Evolutionary conservation across 208 protist species (phyloP), one percentile per base, ranked within the genome.

Genomic region (Leishmania turanica): DNA sequence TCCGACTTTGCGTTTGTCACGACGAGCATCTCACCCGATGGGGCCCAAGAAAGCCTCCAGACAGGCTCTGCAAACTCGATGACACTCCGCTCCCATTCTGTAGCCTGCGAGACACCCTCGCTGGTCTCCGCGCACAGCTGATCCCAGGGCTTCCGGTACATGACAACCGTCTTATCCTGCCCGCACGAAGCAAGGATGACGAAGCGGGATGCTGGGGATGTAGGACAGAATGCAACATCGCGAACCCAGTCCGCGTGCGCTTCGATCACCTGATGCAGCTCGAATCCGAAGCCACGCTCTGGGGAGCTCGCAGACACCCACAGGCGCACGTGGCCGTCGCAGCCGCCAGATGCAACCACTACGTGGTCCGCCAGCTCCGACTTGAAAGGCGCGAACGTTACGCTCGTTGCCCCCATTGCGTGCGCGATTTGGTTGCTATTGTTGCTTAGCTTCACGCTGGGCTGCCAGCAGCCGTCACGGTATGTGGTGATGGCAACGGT

Each of bases 381-480:
- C 64, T 87, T 86, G 47, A 88, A 83, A 2, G 94, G 94, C 9
- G 90, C 91, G 69, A 96, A 97, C 21, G 91, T 91, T 7, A 96
- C 90, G 58, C 89, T 84, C 24, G 90, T 96, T 4, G 92, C 91
- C 3, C 92, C 92, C 91, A 97, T 97, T 0, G 92, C 91, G 78
- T 97, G 94, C 19, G 91, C 90, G 82, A 96, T 97, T 75, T 94
- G 86, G 75, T 94, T 96, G 75, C 77, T 88, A 77, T 96, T 95
- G 80, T 91, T 95, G 85, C 92, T 94, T 11, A 97, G 72, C 64
- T 90, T 93, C 21, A 94, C 70, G 78, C 89, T 95, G 51, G 93
- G 87, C 83, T 90, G 90, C 92, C 92, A 96, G 72, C 71, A 88
- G 21, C 92, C 92, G 40, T 88, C 88, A 49, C 77, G 42, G 83